Conservation (phyloP, 1,284 basidiomycete species). For the Leccinum insolens region DNA sequence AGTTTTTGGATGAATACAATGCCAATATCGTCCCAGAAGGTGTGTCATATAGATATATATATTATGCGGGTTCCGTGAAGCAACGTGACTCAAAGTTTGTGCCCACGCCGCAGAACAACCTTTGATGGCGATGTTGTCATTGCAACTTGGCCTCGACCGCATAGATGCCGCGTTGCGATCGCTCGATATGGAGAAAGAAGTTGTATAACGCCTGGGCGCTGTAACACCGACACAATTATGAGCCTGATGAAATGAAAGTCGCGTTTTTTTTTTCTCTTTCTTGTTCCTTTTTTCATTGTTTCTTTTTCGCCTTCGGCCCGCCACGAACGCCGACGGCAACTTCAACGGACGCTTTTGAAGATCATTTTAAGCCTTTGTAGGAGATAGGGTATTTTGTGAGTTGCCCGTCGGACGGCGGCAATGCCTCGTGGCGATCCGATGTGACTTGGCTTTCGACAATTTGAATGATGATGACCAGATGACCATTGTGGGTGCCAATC, state of each 20-base stretch:
- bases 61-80: not conserved
- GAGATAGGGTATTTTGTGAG: conserved; percentile 6
- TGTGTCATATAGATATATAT: conserved; percentile 12
- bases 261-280: not conserved
- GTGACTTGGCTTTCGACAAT: not conserved
- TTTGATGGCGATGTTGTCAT: conserved; percentile 28
- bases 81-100: conserved; percentile 8
- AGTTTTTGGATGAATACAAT: conserved; percentile 23
- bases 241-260: conserved; percentile 23
- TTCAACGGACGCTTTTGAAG: conserved; percentile 9
- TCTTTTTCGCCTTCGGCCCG: not conserved
- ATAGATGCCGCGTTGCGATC: conserved; percentile 27
- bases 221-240: conserved; percentile 2
- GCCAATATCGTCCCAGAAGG: conserved; percentile 19
- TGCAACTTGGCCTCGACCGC: conserved; percentile 30
- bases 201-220: conserved; percentile 1
- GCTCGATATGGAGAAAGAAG: conserved; percentile 13
- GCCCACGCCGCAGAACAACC: conserved; percentile 23
- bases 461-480: not conserved
- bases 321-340: not conserved
- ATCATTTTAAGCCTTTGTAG: conserved; percentile 3
- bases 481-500: not conserved
- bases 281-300: not conserved
- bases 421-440: not conserved
- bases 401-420: not conserved